These are phyloP conservation scores for Iodosphaeria phyllophila DNA, from an alignment of 2,329 filamentous ascomycete genomes.

Conservation along the genomic window DNA sequence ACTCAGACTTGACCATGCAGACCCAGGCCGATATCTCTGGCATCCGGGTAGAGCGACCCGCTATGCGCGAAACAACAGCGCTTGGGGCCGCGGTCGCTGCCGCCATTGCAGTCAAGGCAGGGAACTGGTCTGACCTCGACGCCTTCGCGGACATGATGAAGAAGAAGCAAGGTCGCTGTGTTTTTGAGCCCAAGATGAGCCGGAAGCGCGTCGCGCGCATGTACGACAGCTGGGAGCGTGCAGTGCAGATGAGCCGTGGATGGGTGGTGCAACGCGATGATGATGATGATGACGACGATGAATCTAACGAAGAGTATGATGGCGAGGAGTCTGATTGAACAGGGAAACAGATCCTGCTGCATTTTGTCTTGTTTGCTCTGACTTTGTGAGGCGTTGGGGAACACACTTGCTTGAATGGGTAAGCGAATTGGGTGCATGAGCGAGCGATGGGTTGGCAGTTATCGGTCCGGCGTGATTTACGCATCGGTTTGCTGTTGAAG, in stretches of 20 bases:
- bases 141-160: conserved; percentile 47
- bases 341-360: too few species aligned
- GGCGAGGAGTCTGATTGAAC: too few species aligned
- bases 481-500: too few species aligned
- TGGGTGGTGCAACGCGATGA: conserved; percentile 23
- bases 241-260: conserved; percentile 38
- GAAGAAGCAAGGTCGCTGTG: conserved; percentile 49
- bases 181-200: conserved; percentile 50
- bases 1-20: conserved; percentile 79
- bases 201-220: conserved; percentile 19
- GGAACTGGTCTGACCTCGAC: conserved; percentile 60
- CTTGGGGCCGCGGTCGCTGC: conserved; percentile 79
- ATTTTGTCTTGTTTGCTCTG: too few species aligned
- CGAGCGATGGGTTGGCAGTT: too few species aligned
- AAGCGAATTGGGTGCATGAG: too few species aligned
- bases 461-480: too few species aligned
- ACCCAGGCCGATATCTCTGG: conserved; percentile 72
- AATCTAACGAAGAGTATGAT: too few species aligned
- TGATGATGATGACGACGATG: conserved; percentile 5
- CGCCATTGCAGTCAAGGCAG: conserved; percentile 54
- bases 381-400: too few species aligned
- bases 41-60: conserved; percentile 66
- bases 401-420: too few species aligned
- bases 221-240: conserved; percentile 35
- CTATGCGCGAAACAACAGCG: conserved; percentile 81